phyloP scores from a whole-genome alignment of 345 rosid genomes.

The Microthlaspi erraticum region DNA sequence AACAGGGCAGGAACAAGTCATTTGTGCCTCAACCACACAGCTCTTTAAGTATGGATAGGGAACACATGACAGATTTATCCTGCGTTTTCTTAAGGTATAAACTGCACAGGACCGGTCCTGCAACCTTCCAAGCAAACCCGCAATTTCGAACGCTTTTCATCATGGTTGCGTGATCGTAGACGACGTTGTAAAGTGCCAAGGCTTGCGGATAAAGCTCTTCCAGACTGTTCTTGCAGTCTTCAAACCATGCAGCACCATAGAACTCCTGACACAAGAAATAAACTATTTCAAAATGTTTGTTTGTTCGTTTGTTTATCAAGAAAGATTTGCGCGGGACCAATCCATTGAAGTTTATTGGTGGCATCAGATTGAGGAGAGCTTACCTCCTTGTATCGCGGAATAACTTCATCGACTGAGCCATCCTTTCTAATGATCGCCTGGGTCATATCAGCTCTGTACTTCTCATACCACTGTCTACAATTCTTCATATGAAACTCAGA shows the following conservation, averaged over 20 bases:
- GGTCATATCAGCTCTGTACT: slow-evolving; percentile 60
- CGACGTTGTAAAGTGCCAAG: slow-evolving; percentile 56
- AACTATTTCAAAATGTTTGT: neutral
- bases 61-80: slow-evolving; percentile 39
- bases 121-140: slow-evolving; percentile 74
- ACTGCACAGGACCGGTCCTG: slow-evolving; percentile 64
- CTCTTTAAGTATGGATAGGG: slow-evolving; percentile 53
- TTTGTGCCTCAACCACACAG: slow-evolving; percentile 41
- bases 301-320: neutral
- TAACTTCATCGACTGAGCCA: slow-evolving; percentile 45
- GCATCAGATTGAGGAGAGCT: slow-evolving; percentile 3
- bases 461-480: slow-evolving; percentile 46
- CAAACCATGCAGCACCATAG: slow-evolving; percentile 57
- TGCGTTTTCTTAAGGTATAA: slow-evolving; percentile 32
- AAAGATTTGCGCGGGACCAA: neutral
- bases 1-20: neutral
- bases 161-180: slow-evolving; percentile 50
- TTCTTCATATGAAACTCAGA: slow-evolving; percentile 27
- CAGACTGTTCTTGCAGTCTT: slow-evolving; percentile 47
- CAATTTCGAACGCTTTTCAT: neutral
- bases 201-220: slow-evolving; percentile 60
- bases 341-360: neutral
- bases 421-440: slow-evolving; percentile 41
- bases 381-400: slow-evolving; percentile 62
- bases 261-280: slow-evolving; percentile 47